Conservation (phyloP, 352 stramenopile genomes). For the Phytophthora citrophthora region DNA sequence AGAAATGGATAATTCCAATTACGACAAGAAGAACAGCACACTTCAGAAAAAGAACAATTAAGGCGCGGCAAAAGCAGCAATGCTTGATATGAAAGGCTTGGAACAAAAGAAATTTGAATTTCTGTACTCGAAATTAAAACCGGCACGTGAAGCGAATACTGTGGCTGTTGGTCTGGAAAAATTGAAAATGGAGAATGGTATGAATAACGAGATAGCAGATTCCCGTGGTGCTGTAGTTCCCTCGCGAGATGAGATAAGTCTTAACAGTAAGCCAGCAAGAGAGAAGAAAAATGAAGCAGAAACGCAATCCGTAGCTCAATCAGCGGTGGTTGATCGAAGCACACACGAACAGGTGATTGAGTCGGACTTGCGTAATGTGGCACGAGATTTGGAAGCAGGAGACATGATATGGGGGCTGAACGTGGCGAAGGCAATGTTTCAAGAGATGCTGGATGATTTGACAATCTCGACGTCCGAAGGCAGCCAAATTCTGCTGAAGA, state of each 20-base stretch:
- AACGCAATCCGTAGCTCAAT: no score
- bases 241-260: no score
- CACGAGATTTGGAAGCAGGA: conserved; percentile 1
- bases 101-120: no score
- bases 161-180: no score
- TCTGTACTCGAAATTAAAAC: no score
- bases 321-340: neutral
- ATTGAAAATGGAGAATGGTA: no score
- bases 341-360: neutral
- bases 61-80: neutral
- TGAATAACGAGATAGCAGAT: no score
- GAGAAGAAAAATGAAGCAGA: neutral
- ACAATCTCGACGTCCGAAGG: neutral
- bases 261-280: no score
- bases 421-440: conserved; percentile 3
- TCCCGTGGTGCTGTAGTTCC: no score
- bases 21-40: neutral
- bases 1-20: neutral
- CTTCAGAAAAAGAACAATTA: neutral
- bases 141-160: no score
- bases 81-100: no score
- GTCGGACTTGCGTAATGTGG: neutral
- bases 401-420: conserved; percentile 3
- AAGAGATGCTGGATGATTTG: neutral
- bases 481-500: neutral